Evolutionary conservation across 169 alveolate genomes (phyloP).

Genomic region (Plasmodium chabaudi): DNA sequence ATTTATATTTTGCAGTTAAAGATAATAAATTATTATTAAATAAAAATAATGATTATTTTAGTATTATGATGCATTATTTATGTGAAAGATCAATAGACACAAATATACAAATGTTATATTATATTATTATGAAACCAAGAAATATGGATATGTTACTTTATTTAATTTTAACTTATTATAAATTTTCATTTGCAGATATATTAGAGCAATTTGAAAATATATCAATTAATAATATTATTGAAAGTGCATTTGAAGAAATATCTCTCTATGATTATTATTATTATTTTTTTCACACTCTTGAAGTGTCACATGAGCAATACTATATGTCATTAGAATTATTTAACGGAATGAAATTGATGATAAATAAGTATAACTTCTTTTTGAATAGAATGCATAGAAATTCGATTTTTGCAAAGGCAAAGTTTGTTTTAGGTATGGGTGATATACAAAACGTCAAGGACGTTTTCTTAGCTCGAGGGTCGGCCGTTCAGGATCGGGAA

Average conservation of each 20-base stretch:
- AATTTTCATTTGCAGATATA: slow-evolving; percentile 32
- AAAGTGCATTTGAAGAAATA: slow-evolving; percentile 66
- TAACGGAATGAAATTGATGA: slow-evolving; percentile 40
- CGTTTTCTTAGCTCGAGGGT: neutral
- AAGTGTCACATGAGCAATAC: slow-evolving; percentile 61
- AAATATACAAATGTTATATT: slow-evolving; percentile 28
- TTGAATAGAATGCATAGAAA: slow-evolving; percentile 53
- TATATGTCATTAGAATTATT: slow-evolving; percentile 61
- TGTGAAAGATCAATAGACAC: slow-evolving; percentile 14
- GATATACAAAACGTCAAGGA: slow-evolving; percentile 17
- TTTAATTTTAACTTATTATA: slow-evolving; percentile 59
- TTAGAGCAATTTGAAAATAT: slow-evolving; percentile 63
- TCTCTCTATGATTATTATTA: slow-evolving; percentile 57
- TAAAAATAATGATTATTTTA: slow-evolving; percentile 59
- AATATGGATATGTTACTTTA: slow-evolving; percentile 55
- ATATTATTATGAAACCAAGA: slow-evolving; percentile 53
- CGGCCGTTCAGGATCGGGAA: neutral
- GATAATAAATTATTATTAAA: slow-evolving; percentile 39
- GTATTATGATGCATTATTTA: slow-evolving; percentile 74
- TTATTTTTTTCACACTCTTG: slow-evolving; percentile 43
- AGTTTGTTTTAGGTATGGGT: slow-evolving; percentile 68
- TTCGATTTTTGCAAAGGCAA: slow-evolving; percentile 54
- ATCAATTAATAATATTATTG: slow-evolving; percentile 31
- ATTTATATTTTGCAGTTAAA: slow-evolving; percentile 49
- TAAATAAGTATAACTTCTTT: slow-evolving; percentile 48